Base-by-base conservation (phyloP, 768 basidiomycete species). In the Rhodotorula babjevae region DNA sequence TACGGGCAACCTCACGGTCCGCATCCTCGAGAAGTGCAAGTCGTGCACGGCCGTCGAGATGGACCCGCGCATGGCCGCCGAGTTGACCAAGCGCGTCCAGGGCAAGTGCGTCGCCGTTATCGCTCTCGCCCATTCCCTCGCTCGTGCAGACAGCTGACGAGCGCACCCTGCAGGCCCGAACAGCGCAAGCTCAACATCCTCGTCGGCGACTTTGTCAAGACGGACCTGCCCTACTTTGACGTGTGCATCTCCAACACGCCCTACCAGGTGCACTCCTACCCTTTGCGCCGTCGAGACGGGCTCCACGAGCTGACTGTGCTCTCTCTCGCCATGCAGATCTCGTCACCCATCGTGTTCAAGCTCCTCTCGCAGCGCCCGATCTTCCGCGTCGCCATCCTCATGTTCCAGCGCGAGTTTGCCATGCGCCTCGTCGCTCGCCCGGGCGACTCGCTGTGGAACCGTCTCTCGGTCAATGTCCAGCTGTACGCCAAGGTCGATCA, bases 331-430 rank as follows among this genome's bases (percentile, higher is more conserved):
- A 14, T 23, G 3, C 62, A 85, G 84, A 99, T 99, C 78, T 98
- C 96, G 4, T 98, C 96, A 1, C 92, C 94, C 11, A 89, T 99
- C 62, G 90, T 97, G 67, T 99, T 99, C 85, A 91, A 92, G 71
- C 87, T 99, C 47, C 88, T 98, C 61, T 98, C 96, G 5, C 93
- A 97, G 78, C 90, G 96, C 4, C 96, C 96, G 0, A 84, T 97
- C 57, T 92, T 91, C 80, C 92, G 95, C 36, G 87, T 90, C 68
- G 92, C 93, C 47, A 92, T 99, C 73, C 90, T 99, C 83, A 99
- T 99, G 96, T 99, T 99, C 84, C 96, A 99, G 83, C 90, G 93
- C 67, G 96, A 99, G 82, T 99, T 99, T 79, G 96, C 96, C 0
- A 84, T 94, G 72, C 89, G 96, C 3, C 86, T 99, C 19, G 88